Evolutionary conservation across 495 filamentous ascomycete genomes (phyloP).

Genomic region (Saxophila tyrrhenica): DNA sequence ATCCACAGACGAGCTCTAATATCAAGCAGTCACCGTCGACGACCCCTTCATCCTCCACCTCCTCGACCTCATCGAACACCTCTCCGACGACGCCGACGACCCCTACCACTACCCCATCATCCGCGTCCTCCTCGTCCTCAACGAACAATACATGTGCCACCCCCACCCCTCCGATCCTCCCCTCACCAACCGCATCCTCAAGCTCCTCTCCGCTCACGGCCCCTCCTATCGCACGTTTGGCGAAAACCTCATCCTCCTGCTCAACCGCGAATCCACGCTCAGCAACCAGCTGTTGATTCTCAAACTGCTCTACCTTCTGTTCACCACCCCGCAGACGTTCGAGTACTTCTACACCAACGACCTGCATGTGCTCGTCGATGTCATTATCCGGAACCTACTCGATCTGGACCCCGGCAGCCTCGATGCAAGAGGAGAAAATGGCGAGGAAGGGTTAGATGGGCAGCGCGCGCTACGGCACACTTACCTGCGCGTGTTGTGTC

Average conservation of each 20-base stretch:
- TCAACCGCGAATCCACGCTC: constrained; percentile 88
- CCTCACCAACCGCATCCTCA: constrained; percentile 90
- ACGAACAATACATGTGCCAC: constrained; percentile 93
- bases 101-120: constrained; percentile 96
- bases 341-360: constrained; percentile 99
- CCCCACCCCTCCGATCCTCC: constrained; percentile 30
- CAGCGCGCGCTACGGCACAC: constrained; percentile 68
- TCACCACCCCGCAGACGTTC: constrained; percentile 79
- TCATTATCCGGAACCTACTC: constrained; percentile 89
- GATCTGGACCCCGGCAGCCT: constrained; percentile 51
- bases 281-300: constrained; percentile 87
- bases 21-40: constrained; percentile 49
- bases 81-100: constrained; percentile 82
- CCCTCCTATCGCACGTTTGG: constrained; percentile 84
- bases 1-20: constrained; percentile 11
- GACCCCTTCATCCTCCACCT: constrained; percentile 76
- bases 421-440: constrained; percentile 16
- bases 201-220: constrained; percentile 69
- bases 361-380: constrained; percentile 83
- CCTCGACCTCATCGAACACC: constrained; percentile 76
- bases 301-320: constrained; percentile 88
- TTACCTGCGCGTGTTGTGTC: constrained; percentile 93
- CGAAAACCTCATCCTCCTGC: constrained; percentile 90
- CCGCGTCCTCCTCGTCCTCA: constrained; percentile 82
- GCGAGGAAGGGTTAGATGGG: constrained; percentile 44